These are phyloP conservation scores for Coemansia sp. DNA, from an alignment of 192 early-diverging fungal species.

Conservation along the genomic window DNA sequence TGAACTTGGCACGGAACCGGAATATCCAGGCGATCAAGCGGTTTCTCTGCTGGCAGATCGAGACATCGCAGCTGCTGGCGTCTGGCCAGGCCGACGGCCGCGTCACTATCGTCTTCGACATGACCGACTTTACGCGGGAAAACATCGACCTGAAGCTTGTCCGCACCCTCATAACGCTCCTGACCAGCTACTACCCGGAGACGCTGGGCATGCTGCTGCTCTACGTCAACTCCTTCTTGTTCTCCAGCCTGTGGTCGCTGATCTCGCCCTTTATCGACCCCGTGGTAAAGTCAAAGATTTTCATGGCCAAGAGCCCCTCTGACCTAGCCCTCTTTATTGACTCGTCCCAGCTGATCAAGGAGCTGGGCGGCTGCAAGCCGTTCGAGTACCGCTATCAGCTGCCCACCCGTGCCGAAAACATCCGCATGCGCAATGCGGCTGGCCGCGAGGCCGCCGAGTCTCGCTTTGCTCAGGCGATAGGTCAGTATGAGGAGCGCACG, in stretches of 20 bases:
- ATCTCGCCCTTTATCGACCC: conserved; percentile 85
- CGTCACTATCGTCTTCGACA: conserved; percentile 74
- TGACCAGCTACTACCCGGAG: conserved; percentile 90
- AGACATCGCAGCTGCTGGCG: conserved; percentile 58
- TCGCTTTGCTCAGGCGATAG: conserved; percentile 32
- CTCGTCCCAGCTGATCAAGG: conserved; percentile 53
- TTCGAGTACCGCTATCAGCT: conserved; percentile 59
- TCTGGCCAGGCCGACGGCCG: conserved; percentile 50
- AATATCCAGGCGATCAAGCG: conserved; percentile 58
- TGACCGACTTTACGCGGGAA: conserved; percentile 65
- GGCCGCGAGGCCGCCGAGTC: conserved; percentile 39
- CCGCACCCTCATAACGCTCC: conserved; percentile 71
- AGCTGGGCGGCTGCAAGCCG: conserved; percentile 61
- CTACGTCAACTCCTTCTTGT: conserved; percentile 81
- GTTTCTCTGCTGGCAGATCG: conserved; percentile 63
- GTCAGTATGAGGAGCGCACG: conserved; percentile 48
- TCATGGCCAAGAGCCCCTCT: conserved; percentile 63
- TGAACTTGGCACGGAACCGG: conserved; percentile 55
- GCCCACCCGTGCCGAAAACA: conserved; percentile 53
- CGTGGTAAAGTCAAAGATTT: conserved; percentile 81
- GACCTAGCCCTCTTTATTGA: conserved; percentile 66
- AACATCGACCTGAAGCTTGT: conserved; percentile 75
- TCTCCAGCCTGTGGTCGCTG: conserved; percentile 76
- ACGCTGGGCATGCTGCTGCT: conserved; percentile 73
- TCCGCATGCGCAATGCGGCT: conserved; percentile 48